Conservation (phyloP, 352 stramenopile species). For the Globisporangium mamillatum region DNA sequence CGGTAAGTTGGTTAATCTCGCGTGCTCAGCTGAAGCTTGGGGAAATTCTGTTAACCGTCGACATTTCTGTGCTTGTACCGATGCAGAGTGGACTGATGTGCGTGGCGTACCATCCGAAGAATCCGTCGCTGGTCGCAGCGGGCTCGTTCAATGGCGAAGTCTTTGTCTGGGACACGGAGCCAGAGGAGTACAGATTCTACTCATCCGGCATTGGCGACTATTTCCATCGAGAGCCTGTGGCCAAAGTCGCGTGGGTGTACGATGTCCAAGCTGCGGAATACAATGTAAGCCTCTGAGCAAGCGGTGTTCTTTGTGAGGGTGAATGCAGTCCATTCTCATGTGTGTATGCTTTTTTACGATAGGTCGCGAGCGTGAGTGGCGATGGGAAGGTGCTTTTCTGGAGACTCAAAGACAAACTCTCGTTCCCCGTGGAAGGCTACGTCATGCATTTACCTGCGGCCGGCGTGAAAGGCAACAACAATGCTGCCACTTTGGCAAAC, state of each 20-base stretch:
- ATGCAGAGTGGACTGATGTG: conserved; percentile 83
- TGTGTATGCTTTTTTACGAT: background rate
- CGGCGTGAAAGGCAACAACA: conserved; percentile 11
- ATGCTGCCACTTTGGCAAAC: background rate
- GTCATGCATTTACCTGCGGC: conserved; percentile 51
- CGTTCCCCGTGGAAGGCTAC: conserved; percentile 83
- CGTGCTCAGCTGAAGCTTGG: background rate
- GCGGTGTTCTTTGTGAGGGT: background rate
- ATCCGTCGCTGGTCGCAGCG: conserved; percentile 75
- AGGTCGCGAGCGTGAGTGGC: conserved; percentile 74
- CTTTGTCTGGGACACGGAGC: conserved; percentile 74
- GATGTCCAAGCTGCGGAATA: conserved; percentile 70
- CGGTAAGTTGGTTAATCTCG: conserved; percentile 28
- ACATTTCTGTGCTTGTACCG: background rate
- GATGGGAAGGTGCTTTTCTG: conserved; percentile 88
- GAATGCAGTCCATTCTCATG: background rate
- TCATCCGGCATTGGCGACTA: conserved; percentile 86
- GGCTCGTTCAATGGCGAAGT: conserved; percentile 88
- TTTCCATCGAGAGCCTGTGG: conserved; percentile 85
- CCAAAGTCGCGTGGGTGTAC: conserved; percentile 80
- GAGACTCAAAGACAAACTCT: conserved; percentile 84
- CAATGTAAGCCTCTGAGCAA: conserved; percentile 34
- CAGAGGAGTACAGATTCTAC: conserved; percentile 61
- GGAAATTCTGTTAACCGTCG: background rate
- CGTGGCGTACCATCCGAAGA: conserved; percentile 81